Conservation (phyloP, 805 yeast species). For the Clavispora phyllophila region DNA sequence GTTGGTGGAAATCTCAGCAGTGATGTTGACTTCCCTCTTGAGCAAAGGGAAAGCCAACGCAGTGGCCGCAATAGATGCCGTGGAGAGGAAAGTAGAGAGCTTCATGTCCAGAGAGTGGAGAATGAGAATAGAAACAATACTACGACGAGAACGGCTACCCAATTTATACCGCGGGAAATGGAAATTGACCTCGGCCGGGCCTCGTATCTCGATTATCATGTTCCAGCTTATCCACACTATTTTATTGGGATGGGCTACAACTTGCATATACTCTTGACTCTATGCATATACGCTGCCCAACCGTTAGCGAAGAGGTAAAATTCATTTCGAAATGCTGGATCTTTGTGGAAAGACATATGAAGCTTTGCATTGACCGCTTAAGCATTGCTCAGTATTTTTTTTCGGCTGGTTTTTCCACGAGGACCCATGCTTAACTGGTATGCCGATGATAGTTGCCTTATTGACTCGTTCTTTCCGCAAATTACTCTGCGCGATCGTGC, state of each 20-base stretch:
- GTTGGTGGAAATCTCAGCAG: constrained; percentile 10
- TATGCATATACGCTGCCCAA: not conserved
- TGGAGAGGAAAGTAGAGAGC: constrained; percentile 12
- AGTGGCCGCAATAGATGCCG: constrained; percentile 12
- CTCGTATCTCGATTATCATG: not conserved
- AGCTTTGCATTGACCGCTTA: too few relatives aligned
- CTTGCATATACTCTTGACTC: not conserved
- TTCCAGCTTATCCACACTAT: not conserved
- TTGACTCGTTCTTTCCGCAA: not conserved
- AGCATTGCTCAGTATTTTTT: too few relatives aligned
- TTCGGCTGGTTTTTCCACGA: too few relatives aligned
- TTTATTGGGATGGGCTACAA: not conserved
- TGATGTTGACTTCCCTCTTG: constrained; percentile 11
- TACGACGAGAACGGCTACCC: too few relatives aligned
- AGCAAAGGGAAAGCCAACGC: constrained; percentile 15
- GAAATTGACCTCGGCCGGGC: not conserved
- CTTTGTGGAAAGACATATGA: too few relatives aligned
- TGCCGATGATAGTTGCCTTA: not conserved
- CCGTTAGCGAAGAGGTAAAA: too few relatives aligned
- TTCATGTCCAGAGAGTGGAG: constrained; percentile 11
- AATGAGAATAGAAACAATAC: not conserved
- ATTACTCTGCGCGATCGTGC: too few relatives aligned
- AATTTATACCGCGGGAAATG: not conserved
- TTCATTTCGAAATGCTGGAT: too few relatives aligned
- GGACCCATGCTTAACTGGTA: not conserved